phyloP scores from a whole-genome alignment of 2,329 filamentous ascomycete genomes.

The Alternaria gansuensis region DNA sequence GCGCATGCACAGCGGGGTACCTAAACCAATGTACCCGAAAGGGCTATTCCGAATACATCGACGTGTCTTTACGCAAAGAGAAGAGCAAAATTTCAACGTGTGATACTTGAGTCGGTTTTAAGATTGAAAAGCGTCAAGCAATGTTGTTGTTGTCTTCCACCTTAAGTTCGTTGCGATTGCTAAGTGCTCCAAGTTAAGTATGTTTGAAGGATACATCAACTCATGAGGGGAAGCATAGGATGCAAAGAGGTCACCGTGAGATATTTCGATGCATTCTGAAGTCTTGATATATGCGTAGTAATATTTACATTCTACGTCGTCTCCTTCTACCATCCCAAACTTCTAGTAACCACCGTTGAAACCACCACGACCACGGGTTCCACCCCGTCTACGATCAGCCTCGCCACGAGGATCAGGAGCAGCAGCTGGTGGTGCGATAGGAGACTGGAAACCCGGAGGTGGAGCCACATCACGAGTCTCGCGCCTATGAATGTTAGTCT shows the following conservation, averaged over 20 bases:
- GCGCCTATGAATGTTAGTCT: not conserved
- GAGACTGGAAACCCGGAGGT: not conserved
- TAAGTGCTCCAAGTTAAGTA: not conserved
- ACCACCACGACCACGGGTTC: not conserved
- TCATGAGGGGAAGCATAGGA: accelerated
- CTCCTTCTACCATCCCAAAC: not conserved
- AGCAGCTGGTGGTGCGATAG: too few species aligned
- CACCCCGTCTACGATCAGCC: not conserved
- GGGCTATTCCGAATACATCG: not conserved
- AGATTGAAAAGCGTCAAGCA: not conserved
- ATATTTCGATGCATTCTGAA: too few species aligned
- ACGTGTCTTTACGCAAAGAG: accelerated
- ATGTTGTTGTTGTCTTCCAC: not conserved
- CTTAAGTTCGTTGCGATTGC: not conserved
- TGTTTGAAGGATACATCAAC: not conserved
- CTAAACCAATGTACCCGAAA: not conserved
- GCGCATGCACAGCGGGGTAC: constrained; percentile 6
- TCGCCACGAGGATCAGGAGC: not conserved
- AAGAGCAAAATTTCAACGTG: not conserved
- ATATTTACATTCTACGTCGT: not conserved
- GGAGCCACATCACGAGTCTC: not conserved
- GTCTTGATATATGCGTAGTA: not conserved
- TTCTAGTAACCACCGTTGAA: not conserved
- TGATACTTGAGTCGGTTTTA: not conserved
- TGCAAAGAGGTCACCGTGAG: not conserved